Conservation (phyloP, 805 yeast genomes). For the Barnettozyma salicaria region DNA sequence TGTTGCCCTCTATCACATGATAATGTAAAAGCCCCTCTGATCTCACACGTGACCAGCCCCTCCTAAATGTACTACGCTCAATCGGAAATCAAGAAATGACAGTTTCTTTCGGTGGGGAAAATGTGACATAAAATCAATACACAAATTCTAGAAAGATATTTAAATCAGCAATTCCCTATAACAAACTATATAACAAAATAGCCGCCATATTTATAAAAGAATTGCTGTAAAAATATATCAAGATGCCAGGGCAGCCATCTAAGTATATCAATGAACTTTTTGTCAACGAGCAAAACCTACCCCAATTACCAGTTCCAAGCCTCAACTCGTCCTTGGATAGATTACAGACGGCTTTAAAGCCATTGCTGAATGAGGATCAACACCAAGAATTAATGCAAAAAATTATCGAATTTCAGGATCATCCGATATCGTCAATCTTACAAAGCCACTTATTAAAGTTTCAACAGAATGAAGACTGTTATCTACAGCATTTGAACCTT, state of each 20-base stretch:
- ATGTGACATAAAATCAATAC: neutral
- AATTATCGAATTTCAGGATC: slow-evolving; percentile 40
- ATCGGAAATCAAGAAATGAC: too few species aligned
- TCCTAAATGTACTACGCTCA: too few species aligned
- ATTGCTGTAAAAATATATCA: too few species aligned
- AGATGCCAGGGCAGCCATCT: slow-evolving; percentile 8
- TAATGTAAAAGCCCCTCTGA: too few species aligned
- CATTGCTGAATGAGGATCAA: slow-evolving; percentile 50
- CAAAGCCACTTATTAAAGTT: slow-evolving; percentile 50
- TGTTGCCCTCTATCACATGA: too few species aligned
- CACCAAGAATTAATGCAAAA: slow-evolving; percentile 38
- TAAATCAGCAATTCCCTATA: too few species aligned
- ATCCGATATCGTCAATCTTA: slow-evolving; percentile 37
- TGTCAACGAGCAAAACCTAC: slow-evolving; percentile 29
- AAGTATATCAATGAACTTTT: neutral
- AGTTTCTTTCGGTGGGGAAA: slow-evolving; percentile 6
- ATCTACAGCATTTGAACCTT: slow-evolving; percentile 44
- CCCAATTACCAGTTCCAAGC: slow-evolving; percentile 59
- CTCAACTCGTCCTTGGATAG: slow-evolving; percentile 45
- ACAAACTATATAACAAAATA: too few species aligned
- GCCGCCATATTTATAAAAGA: too few species aligned
- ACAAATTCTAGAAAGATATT: neutral
- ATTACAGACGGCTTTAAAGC: slow-evolving; percentile 50
- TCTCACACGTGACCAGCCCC: too few species aligned
- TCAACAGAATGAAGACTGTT: slow-evolving; percentile 39